phyloP scores from a whole-genome alignment of 129 eudicot species.

The Centella asiatica region DNA sequence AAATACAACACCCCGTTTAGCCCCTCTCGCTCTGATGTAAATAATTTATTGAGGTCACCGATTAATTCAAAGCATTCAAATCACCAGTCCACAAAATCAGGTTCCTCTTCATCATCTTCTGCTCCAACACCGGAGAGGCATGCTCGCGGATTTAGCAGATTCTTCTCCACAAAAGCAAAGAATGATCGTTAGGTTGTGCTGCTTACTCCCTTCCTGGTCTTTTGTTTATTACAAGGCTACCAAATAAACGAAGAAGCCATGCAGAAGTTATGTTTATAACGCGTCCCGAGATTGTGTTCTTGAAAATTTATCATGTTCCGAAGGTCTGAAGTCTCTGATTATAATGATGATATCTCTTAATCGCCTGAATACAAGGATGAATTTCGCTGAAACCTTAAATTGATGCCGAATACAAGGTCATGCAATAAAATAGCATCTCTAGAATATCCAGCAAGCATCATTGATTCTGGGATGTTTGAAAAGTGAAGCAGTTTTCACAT shows the following conservation, averaged over 20 bases:
- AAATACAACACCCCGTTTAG: constrained; percentile 33
- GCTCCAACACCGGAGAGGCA: constrained; percentile 83
- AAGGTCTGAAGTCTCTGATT: background rate
- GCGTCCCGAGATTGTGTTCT: background rate
- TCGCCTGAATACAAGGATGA: background rate
- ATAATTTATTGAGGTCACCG: constrained; percentile 51
- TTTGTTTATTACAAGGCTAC: background rate
- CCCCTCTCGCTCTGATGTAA: constrained; percentile 61
- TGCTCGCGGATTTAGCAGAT: constrained; percentile 77
- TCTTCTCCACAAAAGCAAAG: constrained; percentile 75
- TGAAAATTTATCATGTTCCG: background rate
- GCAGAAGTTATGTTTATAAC: constrained; percentile 7
- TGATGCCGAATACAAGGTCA: too few relatives aligned
- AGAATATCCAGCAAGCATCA: too few relatives aligned
- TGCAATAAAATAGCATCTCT: too few relatives aligned
- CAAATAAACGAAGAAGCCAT: background rate
- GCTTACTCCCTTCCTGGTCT: background rate
- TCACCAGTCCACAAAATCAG: constrained; percentile 75
- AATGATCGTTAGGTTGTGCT: constrained; percentile 17
- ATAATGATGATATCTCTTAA: too few relatives aligned
- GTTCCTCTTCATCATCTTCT: constrained; percentile 62
- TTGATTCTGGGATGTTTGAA: too few relatives aligned
- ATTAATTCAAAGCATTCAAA: constrained; percentile 33
- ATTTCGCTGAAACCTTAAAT: background rate
- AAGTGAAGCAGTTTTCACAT: background rate